Percentiles rank a stretch among this genome's conserved stretches.
phyloP scores from a whole-genome alignment of 768 basidiomycete species.

The Albatrellus ellisii region DNA sequence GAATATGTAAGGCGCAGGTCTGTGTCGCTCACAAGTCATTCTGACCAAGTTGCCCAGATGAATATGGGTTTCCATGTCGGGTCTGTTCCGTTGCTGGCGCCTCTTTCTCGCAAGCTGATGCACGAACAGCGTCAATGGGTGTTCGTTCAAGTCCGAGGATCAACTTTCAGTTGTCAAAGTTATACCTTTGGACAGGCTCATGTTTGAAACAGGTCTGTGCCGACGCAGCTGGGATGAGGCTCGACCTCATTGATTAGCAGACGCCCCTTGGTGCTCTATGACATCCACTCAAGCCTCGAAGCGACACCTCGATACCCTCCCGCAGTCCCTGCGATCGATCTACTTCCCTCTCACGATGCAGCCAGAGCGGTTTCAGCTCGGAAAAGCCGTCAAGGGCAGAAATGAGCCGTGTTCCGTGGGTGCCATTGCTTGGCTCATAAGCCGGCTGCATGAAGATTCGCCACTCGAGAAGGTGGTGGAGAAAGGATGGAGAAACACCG shows the following conservation, averaged over 20 bases:
- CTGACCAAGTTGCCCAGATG: constrained; percentile 30
- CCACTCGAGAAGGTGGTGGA: constrained; percentile 42
- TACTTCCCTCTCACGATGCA: constrained; percentile 41
- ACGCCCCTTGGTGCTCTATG: constrained; percentile 65
- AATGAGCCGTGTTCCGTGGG: constrained; percentile 61
- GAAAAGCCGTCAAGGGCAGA: constrained; percentile 59
- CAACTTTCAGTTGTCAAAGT: constrained; percentile 41
- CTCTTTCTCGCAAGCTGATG: not conserved
- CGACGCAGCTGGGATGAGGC: not conserved
- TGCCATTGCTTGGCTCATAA: constrained; percentile 62
- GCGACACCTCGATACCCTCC: constrained; percentile 32
- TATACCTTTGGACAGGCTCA: constrained; percentile 44
- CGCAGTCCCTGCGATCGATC: constrained; percentile 27
- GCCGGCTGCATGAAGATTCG: constrained; percentile 30
- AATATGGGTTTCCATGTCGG: constrained; percentile 63
- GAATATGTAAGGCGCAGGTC: constrained; percentile 40
- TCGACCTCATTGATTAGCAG: constrained; percentile 20
- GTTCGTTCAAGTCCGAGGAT: constrained; percentile 59
- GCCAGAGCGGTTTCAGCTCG: constrained; percentile 43
- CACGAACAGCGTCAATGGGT: constrained; percentile 48
- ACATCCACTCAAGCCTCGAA: constrained; percentile 54
- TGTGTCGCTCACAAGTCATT: not conserved
- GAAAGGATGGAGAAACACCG: constrained; percentile 49
- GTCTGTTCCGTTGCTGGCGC: constrained; percentile 14
- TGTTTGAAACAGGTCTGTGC: constrained; percentile 61